phyloP scores from a whole-genome alignment of 1,284 basidiomycete genomes.

The Boletus smithii region DNA sequence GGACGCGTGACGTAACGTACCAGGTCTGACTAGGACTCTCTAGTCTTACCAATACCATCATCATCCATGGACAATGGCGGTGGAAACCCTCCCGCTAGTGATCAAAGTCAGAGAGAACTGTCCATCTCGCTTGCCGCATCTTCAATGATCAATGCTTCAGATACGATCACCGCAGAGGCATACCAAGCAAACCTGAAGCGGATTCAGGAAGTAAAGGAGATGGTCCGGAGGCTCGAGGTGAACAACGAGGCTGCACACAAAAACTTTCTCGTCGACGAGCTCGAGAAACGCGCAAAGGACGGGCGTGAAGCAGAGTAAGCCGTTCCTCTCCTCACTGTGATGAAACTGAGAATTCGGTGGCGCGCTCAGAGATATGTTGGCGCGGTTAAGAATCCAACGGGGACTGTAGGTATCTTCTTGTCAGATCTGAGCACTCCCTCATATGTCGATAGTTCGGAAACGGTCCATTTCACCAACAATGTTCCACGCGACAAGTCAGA shows the following conservation, averaged over 20 bases:
- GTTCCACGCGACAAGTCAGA: conserved; percentile 14
- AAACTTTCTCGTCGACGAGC: conserved; percentile 28
- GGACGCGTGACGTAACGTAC: conserved; percentile 20
- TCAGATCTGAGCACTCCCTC: conserved; percentile 1
- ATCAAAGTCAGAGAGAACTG: conserved; percentile 10
- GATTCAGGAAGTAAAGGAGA: conserved; percentile 30
- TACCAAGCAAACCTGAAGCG: conserved; percentile 28
- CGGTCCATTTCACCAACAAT: conserved; percentile 14
- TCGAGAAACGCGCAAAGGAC: conserved; percentile 27
- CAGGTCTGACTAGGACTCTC: no score
- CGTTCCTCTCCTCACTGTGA: neutral
- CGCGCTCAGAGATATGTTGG: conserved; percentile 17
- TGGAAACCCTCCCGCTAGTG: neutral
- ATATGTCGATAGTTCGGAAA: conserved; percentile 12
- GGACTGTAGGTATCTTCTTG: conserved; percentile 18
- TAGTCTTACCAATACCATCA: neutral
- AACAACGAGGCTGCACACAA: conserved; percentile 33
- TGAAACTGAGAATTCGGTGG: conserved; percentile 4
- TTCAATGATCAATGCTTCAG: conserved; percentile 28
- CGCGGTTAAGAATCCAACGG: conserved; percentile 16
- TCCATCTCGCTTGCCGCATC: conserved; percentile 24
- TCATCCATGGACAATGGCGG: conserved; percentile 21
- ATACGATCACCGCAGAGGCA: conserved; percentile 18
- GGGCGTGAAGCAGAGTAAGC: conserved; percentile 39
- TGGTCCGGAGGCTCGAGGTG: conserved; percentile 24